Base-by-base conservation (phyloP, 768 basidiomycete genomes). In the Auriscalpium vulgare region DNA sequence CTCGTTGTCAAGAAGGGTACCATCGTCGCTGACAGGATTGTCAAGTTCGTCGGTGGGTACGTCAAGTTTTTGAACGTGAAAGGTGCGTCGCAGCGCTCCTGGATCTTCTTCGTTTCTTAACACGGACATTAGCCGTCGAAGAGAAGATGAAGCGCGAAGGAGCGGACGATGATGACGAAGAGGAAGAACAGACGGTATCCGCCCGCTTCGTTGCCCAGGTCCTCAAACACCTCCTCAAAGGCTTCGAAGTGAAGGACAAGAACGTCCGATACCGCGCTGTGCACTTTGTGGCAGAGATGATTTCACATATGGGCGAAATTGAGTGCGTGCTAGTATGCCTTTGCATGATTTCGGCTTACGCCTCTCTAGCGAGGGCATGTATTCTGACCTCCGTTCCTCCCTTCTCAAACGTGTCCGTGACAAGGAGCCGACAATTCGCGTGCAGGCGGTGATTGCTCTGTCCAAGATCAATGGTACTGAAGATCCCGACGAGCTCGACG, bases 241-340 rank as follows among this genome's bases (percentile, higher is more conserved):
- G 92, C 3, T 91, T 92, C 68, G 63, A 74, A 16, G 85, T 92
- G 4, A 95, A 93, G 68, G 91, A 95, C 72, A 97, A 95, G 71
- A 77, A 76, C 45, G 84, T 91, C 40, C 81, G 95, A 6, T 95
- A 84, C 66, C 83, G 95, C 17, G 84, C 84, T 36, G 74, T 90
- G 2, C 85, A 88, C 53, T 71, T 84, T n/a, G 78, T 91, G 13
- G 82, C 87, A 0, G 85, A 88, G 62, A 85, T 93, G 78, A 81
- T 95, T 11, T 78, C 82, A 0, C 80, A 85, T 55, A 73, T 97
- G 0, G 91, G 91, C 8, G 87, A 87, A 70, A 78, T 97, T 55
- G 91, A 95, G 94, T 97, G 65, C 53, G 87, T 76, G 38, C 10
- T 47, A 21, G 29, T 23, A 49, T 55, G 56, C 47, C 40, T 49